A percentile compares a stretch with the other conserved stretches of the same genome.
These are phyloP conservation scores for Teratosphaeria pseudoeucalypti DNA, from an alignment of 2,329 filamentous ascomycete genomes.

Conservation along the genomic window DNA sequence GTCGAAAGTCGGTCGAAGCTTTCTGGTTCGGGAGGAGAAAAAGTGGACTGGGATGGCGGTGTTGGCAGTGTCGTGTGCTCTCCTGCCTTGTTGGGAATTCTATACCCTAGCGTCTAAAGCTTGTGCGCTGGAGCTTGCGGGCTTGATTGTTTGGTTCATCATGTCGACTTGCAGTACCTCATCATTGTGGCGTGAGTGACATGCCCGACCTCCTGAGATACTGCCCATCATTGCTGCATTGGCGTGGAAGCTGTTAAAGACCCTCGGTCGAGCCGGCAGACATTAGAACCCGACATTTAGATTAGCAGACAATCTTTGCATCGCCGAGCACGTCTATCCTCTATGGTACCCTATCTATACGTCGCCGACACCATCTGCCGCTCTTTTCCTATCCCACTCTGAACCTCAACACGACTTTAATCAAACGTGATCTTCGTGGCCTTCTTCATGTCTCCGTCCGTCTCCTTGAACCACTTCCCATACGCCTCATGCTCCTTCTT, in stretches of 20 bases:
- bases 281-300: neutral
- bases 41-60: neutral
- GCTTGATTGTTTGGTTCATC: neutral
- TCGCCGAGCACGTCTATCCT: neutral
- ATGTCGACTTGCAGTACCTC: neutral
- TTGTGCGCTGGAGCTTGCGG: neutral
- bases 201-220: too few species aligned
- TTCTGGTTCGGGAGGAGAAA: neutral
- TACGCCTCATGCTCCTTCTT: constrained; percentile 96
- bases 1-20: neutral
- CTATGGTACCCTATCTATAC: neutral
- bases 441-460: constrained; percentile 58
- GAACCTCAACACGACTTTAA: neutral
- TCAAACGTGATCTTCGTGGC: constrained; percentile 1
- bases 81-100: neutral
- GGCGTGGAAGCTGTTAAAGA: too few species aligned
- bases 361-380: neutral
- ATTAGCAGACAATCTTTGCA: neutral
- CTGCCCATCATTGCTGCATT: too few species aligned
- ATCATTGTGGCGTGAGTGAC: neutral
- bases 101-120: neutral
- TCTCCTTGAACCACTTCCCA: constrained; percentile 90
- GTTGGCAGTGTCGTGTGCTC: neutral
- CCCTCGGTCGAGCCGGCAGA: too few species aligned
- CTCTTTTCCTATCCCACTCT: neutral